A percentile compares a stretch with the other conserved stretches of the same genome.
Conservation (phyloP, 2,329 filamentous ascomycete genomes). For the Dactylellina parvicollis region DNA sequence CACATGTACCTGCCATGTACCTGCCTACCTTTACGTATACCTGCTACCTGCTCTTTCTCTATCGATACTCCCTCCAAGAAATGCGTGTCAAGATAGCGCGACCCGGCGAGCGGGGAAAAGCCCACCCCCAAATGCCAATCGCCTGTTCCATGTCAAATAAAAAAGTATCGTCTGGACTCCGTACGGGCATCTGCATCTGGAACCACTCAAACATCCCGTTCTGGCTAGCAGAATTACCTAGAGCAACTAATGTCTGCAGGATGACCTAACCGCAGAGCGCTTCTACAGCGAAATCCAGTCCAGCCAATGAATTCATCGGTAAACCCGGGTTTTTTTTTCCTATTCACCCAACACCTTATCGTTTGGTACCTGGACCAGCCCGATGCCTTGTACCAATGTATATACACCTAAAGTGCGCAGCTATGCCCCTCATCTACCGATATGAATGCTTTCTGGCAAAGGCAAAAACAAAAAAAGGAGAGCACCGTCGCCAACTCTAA, state of each 20-base stretch:
- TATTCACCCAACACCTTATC: background rate
- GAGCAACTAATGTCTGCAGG: constrained; percentile 37
- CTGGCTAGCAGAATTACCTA: constrained; percentile 11
- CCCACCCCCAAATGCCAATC: background rate
- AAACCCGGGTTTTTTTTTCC: background rate
- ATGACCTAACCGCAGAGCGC: constrained; percentile 53
- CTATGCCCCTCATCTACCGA: constrained; percentile 45
- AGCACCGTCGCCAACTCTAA: background rate
- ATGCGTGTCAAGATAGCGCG: constrained; percentile 1
- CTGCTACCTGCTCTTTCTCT: background rate
- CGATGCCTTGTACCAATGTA: background rate
- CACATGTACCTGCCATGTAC: background rate
- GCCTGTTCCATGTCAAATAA: constrained; percentile 7
- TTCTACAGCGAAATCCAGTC: background rate
- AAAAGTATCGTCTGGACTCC: background rate
- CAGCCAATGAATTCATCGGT: constrained; percentile 20
- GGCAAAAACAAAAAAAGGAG: background rate
- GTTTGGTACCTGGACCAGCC: background rate
- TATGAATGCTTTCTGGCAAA: constrained; percentile 4
- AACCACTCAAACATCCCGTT: constrained; percentile 33
- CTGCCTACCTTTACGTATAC: background rate
- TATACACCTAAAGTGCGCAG: background rate
- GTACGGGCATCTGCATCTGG: constrained; percentile 15
- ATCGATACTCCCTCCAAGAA: constrained; percentile 2
- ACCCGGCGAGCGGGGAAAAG: background rate